A percentile compares a stretch with the other conserved stretches of the same genome.
Conservation (phyloP, 2,329 filamentous ascomycete genomes). For the Aphanocladium album region DNA sequence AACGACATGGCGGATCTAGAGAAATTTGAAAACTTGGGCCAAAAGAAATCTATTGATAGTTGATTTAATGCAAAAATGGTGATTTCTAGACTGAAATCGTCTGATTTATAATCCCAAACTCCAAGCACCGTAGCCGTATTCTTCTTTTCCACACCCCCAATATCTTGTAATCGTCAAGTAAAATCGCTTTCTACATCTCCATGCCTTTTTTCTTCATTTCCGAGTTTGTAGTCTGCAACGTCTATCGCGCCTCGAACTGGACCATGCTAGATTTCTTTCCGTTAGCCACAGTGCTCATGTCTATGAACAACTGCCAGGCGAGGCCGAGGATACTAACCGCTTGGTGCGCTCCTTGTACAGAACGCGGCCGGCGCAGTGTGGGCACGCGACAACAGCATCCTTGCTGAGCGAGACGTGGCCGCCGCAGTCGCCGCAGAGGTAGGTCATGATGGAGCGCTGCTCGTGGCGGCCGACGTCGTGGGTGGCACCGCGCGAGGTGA, state of each 20-base stretch:
- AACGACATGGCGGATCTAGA: not conserved
- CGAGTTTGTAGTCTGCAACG: too few relatives aligned
- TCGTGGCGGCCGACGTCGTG: slow-evolving; percentile 36
- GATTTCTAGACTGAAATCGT: not conserved
- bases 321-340: slow-evolving; percentile 56
- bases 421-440: slow-evolving; percentile 42
- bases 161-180: not conserved
- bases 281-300: too few relatives aligned
- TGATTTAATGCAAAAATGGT: not conserved
- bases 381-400: slow-evolving; percentile 46
- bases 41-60: not conserved
- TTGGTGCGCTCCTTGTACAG: slow-evolving; percentile 98
- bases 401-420: slow-evolving; percentile 35
- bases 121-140: not conserved
- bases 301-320: too few relatives aligned
- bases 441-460: slow-evolving; percentile 33
- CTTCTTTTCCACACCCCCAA: not conserved
- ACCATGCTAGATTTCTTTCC: slow-evolving; percentile 93
- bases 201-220: not conserved
- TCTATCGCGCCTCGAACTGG: slow-evolving; percentile 87
- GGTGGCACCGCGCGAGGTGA: slow-evolving; percentile 36
- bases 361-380: slow-evolving; percentile 80
- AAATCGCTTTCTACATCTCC: not conserved
- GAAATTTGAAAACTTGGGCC: not conserved
- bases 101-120: slow-evolving; percentile 10